Percentiles rank a stretch among this genome's conserved stretches.
phyloP scores from a whole-genome alignment of 768 basidiomycete species.

The Tylopilus intermedius region DNA sequence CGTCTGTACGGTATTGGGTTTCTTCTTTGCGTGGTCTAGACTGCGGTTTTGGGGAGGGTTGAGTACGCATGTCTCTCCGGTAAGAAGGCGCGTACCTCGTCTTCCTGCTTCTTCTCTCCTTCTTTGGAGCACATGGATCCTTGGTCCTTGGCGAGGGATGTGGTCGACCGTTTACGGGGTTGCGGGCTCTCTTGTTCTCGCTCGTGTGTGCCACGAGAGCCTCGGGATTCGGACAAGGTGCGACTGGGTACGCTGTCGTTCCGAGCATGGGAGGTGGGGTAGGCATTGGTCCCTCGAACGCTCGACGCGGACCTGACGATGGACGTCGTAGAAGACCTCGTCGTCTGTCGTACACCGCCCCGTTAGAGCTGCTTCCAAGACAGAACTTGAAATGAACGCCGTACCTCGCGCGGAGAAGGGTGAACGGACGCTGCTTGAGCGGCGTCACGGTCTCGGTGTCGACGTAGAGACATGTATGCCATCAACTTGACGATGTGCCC shows the following conservation, averaged over 20 bases:
- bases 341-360: conserved; percentile 3
- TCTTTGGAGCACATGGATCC: neutral
- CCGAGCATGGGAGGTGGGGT: neutral
- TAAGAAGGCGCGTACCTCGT: conserved; percentile 2
- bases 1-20: neutral
- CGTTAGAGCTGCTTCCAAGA: neutral
- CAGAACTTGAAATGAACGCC: neutral
- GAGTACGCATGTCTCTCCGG: neutral
- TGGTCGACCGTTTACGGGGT: neutral
- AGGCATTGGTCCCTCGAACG: neutral
- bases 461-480: conserved; percentile 7
- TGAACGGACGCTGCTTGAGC: neutral
- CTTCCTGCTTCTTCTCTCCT: neutral
- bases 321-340: neutral
- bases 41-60: neutral
- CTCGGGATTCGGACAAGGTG: neutral
- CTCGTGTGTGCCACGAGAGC: neutral
- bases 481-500: conserved; percentile 8
- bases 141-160: neutral
- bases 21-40: conserved; percentile 1
- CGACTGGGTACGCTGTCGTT: neutral
- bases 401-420: conserved; percentile 10
- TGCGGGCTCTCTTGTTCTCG: neutral
- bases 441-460: neutral
- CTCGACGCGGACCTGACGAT: neutral